Evolutionary conservation across 2,329 filamentous ascomycete genomes (phyloP).

Genomic region (Apiospora aurea): DNA sequence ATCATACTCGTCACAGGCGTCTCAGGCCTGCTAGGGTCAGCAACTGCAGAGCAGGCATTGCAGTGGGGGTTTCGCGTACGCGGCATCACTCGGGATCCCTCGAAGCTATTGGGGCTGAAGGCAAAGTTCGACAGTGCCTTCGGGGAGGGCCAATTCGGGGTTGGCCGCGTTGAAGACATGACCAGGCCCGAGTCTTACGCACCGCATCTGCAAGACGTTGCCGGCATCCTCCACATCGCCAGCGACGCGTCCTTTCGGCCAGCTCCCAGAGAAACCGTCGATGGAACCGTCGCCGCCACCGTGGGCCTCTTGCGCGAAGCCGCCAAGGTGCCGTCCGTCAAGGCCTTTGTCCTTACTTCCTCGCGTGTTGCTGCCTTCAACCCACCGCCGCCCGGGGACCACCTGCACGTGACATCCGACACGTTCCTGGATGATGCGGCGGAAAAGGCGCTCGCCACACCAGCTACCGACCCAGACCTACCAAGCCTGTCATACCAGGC

Average conservation of each 20-base stretch:
- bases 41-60: background rate
- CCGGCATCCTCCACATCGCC: constrained; percentile 1
- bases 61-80: background rate
- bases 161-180: background rate
- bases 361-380: background rate
- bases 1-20: constrained; percentile 10
- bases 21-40: constrained; percentile 5
- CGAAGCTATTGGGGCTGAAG: background rate
- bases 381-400: background rate
- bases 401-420: background rate
- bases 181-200: background rate
- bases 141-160: background rate
- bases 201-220: background rate
- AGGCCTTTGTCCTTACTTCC: background rate
- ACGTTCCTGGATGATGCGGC: background rate
- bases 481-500: constrained; percentile 5
- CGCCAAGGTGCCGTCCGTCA: background rate
- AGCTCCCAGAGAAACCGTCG: constrained; percentile 7
- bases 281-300: constrained; percentile 8
- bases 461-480: background rate
- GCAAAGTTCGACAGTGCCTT: background rate
- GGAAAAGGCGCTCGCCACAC: background rate
- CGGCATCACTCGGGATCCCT: constrained; percentile 1
- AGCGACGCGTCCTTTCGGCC: background rate
- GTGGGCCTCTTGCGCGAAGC: constrained; percentile 12